Percentiles rank a stretch among this genome's conserved stretches.
These are phyloP conservation scores for Cercophora sp. DNA, from an alignment of 495 filamentous ascomycete species.

Conservation along the genomic window DNA sequence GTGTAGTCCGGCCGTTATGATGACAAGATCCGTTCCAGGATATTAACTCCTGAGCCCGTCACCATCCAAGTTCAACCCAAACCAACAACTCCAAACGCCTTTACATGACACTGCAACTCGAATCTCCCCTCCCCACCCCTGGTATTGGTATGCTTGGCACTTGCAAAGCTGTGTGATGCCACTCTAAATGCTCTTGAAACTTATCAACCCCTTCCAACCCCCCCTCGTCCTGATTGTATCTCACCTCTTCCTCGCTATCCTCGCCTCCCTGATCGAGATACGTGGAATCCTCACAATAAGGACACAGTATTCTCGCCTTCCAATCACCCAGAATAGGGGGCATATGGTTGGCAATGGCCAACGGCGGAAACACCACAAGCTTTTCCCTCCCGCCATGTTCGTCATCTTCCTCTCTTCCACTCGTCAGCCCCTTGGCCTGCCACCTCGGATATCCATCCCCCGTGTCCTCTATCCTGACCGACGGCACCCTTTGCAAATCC, in stretches of 20 bases:
- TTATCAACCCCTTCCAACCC: constrained; percentile 37
- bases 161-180: constrained; percentile 38
- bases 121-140: constrained; percentile 12
- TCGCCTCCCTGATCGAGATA: constrained; percentile 45
- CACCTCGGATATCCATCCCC: constrained; percentile 26
- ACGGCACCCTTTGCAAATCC: constrained; percentile 39
- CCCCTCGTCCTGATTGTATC: constrained; percentile 38
- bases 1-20: neutral
- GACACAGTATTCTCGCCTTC: constrained; percentile 40
- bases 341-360: constrained; percentile 48
- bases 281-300: constrained; percentile 46
- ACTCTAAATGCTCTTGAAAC: constrained; percentile 46
- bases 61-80: no score
- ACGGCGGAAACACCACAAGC: constrained; percentile 43
- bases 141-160: constrained; percentile 26
- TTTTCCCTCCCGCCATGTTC: constrained; percentile 30
- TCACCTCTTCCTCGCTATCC: constrained; percentile 38
- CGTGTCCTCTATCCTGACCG: constrained; percentile 22
- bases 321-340: constrained; percentile 39
- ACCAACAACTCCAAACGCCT: constrained; percentile 16
- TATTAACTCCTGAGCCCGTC: no score
- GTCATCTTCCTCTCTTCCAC: neutral
- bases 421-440: constrained; percentile 21
- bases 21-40: no score
- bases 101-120: constrained; percentile 40